Conservation (phyloP, 106 monocot genomes). For the Ottelia alismoides region DNA sequence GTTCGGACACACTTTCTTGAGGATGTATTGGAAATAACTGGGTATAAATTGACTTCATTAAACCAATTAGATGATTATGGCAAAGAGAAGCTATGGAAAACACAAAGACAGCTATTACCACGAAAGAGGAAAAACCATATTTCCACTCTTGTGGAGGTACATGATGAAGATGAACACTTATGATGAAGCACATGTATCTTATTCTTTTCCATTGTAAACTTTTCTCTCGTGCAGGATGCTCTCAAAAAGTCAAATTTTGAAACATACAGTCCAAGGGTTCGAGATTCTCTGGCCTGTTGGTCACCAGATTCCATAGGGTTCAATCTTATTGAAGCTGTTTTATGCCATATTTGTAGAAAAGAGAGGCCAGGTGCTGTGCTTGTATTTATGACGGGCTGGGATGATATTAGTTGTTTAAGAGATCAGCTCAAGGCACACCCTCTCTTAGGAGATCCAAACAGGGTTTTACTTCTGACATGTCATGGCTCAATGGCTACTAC, state of each 20-base stretch:
- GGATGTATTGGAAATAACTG: constrained; percentile 88
- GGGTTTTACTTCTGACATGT: constrained; percentile 80
- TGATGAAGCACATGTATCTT: too few relatives aligned
- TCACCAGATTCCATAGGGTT: constrained; percentile 97
- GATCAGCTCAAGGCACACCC: constrained; percentile 98
- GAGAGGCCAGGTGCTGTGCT: constrained; percentile 83
- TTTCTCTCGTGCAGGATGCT: constrained; percentile 49
- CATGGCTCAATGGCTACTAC: constrained; percentile 99
- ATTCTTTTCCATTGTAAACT: too few relatives aligned
- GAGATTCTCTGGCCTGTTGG: constrained; percentile 91
- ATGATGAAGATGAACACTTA: not conserved
- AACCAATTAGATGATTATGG: constrained; percentile 99
- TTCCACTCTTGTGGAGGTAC: constrained; percentile 87
- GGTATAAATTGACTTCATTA: constrained; percentile 82
- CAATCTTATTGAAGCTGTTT: constrained; percentile 95
- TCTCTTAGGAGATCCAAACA: constrained; percentile 92
- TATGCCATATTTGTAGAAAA: constrained; percentile 95
- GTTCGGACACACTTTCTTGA: constrained; percentile 84
- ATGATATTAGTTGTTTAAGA: constrained; percentile 94
- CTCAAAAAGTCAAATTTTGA: constrained; percentile 78
- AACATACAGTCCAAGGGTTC: constrained; percentile 57
- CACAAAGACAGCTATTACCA: constrained; percentile 78
- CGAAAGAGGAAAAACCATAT: constrained; percentile 95
- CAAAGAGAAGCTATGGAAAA: constrained; percentile 99
- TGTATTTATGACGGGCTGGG: constrained; percentile 99